phyloP scores from a whole-genome alignment of 768 basidiomycete genomes.

The Trichaptum fuscoviolaceum region DNA sequence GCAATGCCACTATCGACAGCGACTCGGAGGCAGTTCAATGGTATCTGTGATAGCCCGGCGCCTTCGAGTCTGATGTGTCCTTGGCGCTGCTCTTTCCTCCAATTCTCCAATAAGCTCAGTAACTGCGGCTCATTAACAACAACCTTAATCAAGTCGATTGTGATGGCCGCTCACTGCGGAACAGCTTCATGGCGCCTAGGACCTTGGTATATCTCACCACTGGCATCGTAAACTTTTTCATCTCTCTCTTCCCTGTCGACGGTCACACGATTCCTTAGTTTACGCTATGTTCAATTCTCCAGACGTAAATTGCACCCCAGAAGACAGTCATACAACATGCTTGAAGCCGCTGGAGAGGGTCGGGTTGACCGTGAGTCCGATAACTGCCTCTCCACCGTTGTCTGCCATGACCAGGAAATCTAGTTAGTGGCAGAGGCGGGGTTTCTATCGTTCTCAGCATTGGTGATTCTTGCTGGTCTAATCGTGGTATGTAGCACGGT shows the following conservation, averaged over 20 bases:
- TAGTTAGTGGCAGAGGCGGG: constrained; percentile 32
- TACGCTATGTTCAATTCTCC: not conserved
- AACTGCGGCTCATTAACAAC: not conserved
- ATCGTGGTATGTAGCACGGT: constrained; percentile 25
- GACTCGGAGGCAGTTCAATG: not conserved
- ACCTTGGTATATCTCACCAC: not conserved
- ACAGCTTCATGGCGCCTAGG: not conserved
- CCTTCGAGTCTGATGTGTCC: not conserved
- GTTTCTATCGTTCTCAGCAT: constrained; percentile 28
- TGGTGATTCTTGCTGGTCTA: constrained; percentile 25
- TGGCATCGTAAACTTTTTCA: not conserved
- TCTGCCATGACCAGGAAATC: not conserved
- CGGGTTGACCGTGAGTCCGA: constrained; percentile 26
- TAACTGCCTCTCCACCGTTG: constrained; percentile 2
- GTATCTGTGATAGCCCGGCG: not conserved
- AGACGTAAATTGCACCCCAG: not conserved
- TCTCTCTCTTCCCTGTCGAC: not conserved
- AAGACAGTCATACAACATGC: constrained; percentile 13
- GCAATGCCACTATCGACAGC: not conserved
- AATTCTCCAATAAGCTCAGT: not conserved
- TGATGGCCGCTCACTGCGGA: not conserved
- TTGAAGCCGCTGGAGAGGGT: constrained; percentile 30
- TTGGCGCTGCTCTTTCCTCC: not conserved
- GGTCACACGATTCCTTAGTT: not conserved
- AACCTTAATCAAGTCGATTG: not conserved